Evolutionary conservation across 177 flowering plant species (phyloP).

Genomic region (Tripterygium wilfordii): DNA sequence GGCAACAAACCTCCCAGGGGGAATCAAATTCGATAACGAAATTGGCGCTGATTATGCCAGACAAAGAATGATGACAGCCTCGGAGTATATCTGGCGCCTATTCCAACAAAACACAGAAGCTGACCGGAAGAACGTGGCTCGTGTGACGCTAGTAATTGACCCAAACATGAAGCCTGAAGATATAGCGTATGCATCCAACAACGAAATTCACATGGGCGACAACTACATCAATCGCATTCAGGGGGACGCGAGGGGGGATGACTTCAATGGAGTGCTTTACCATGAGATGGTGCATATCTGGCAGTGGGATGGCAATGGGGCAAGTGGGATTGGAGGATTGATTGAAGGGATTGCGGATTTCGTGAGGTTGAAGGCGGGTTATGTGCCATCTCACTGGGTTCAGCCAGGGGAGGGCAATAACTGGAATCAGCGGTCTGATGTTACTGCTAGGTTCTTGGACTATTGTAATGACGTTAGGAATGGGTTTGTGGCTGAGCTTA

Average conservation of each 20-base stretch:
- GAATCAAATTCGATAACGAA: conserved; percentile 29
- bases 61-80: conserved; percentile 23
- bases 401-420: conserved; percentile 44
- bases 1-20: conserved; percentile 36
- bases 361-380: conserved; percentile 57
- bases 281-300: conserved; percentile 55
- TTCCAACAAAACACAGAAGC: conserved; percentile 34
- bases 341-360: conserved; percentile 72
- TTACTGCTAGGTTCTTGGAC: conserved; percentile 68
- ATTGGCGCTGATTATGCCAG: conserved; percentile 34
- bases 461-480: conserved; percentile 49
- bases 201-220: conserved; percentile 51
- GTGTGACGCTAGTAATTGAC: conserved; percentile 28
- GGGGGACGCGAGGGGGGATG: conserved; percentile 43
- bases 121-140: conserved; percentile 27
- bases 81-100: conserved; percentile 38
- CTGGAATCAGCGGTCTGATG: conserved; percentile 75
- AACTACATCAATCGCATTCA: conserved; percentile 29
- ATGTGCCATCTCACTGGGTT: conserved; percentile 40
- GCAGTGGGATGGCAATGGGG: conserved; percentile 98
- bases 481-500: conserved; percentile 70
- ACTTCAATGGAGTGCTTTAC: conserved; percentile 55
- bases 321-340: conserved; percentile 41
- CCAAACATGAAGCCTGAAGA: no score
- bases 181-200: conserved; percentile 30